Evolutionary conservation across 169 alveolate species (phyloP).

Genomic region (Plasmodium falciparum): DNA sequence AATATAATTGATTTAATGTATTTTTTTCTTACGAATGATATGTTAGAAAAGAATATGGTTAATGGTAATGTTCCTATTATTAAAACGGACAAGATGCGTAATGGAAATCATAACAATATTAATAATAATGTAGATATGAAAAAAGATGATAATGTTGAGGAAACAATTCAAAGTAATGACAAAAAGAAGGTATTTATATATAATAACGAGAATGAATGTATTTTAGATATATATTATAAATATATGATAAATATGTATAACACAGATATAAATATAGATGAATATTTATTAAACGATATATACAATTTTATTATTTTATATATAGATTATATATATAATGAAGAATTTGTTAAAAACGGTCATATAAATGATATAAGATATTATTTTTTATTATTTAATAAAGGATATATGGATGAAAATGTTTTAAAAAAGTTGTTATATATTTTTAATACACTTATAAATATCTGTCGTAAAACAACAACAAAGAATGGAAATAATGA

Average conservation of each 20-base stretch:
- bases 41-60: not conserved
- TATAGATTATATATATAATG: conserved; percentile 46
- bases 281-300: conserved; percentile 11
- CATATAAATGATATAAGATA: conserved; percentile 20
- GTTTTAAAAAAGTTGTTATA: conserved; percentile 21
- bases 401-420: conserved; percentile 24
- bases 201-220: not conserved
- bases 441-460: conserved; percentile 15
- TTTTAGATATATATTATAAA: not conserved
- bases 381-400: conserved; percentile 14
- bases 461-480: not conserved
- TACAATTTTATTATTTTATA: conserved; percentile 35
- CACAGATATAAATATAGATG: not conserved
- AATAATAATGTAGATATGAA: not conserved
- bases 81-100: not conserved
- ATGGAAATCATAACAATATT: not conserved
- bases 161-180: not conserved
- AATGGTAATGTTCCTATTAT: not conserved
- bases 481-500: not conserved
- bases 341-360: conserved; percentile 3
- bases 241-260: not conserved
- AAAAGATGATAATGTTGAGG: not conserved
- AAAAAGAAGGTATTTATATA: not conserved
- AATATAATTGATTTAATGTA: conserved; percentile 13
- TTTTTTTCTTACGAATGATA: not conserved